These are phyloP conservation scores for Lipomyces orientalis DNA, from an alignment of 805 yeast genomes.

Conservation along the genomic window DNA sequence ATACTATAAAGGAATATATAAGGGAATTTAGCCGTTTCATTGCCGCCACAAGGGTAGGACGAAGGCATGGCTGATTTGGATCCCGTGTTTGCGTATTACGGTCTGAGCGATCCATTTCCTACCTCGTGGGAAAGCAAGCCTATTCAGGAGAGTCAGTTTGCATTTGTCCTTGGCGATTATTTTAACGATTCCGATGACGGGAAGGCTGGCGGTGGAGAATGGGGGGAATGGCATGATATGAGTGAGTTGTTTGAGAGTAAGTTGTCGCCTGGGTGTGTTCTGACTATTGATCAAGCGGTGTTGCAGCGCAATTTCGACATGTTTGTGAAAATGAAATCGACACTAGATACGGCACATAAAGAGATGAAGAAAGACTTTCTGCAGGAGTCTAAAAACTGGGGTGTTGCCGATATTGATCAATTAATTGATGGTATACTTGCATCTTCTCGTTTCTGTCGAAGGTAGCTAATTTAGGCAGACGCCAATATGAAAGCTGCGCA, in stretches of 20 bases:
- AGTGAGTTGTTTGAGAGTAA: conserved; percentile 13
- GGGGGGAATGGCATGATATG: neutral
- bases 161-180: conserved; percentile 16
- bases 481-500: conserved; percentile 60
- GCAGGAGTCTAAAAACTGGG: conserved; percentile 43
- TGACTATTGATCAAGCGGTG: neutral
- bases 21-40: neutral
- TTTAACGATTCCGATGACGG: neutral
- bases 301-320: conserved; percentile 57
- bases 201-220: neutral
- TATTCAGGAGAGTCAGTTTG: conserved; percentile 21
- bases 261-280: neutral
- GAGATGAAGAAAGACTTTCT: conserved; percentile 55
- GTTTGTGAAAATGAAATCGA: conserved; percentile 68
- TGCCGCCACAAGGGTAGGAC: conserved; percentile 5
- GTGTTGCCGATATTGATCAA: conserved; percentile 46
- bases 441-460: neutral
- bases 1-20: neutral
- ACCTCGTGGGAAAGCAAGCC: conserved; percentile 21
- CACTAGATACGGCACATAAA: conserved; percentile 63
- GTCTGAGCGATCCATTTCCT: conserved; percentile 31
- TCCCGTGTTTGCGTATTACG: conserved; percentile 24
- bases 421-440: conserved; percentile 45
- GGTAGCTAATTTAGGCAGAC: conserved; percentile 37
- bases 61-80: conserved; percentile 16